Conservation (phyloP, 768 basidiomycete species). For the Epithele typhae region DNA sequence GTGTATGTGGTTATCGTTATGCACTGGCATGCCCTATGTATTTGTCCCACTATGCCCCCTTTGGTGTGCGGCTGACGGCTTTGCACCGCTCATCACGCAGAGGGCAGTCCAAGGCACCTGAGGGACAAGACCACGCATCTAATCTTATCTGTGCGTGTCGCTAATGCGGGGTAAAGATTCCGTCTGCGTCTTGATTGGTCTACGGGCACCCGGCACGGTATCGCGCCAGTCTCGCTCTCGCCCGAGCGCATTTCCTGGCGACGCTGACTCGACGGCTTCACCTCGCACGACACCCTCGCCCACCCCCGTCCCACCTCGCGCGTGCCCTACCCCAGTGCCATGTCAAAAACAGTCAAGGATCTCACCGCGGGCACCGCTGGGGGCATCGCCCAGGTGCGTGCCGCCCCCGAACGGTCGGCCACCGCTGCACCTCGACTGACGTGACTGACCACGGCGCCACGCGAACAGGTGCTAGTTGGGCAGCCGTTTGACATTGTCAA, state of each 20-base stretch:
- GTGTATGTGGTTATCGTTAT: constrained; percentile 15
- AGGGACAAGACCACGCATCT: too few relatives aligned
- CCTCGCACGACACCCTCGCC: constrained; percentile 1
- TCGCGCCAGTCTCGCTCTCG: constrained; percentile 4
- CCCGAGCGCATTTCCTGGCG: too few relatives aligned
- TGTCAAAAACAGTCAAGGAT: constrained; percentile 75
- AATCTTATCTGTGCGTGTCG: too few relatives aligned
- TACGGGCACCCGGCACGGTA: not conserved
- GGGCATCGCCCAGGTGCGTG: constrained; percentile 75
- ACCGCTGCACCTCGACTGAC: too few relatives aligned
- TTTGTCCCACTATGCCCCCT: constrained; percentile 1
- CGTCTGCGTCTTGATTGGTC: too few relatives aligned
- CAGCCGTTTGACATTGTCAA: constrained; percentile 98
- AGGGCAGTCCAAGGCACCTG: too few relatives aligned
- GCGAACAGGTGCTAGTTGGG: constrained; percentile 71
- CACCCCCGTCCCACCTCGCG: not conserved
- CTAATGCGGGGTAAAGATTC: too few relatives aligned
- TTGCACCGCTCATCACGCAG: too few relatives aligned
- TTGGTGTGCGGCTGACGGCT: too few relatives aligned
- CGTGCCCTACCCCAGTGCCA: constrained; percentile 12
- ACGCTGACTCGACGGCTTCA: constrained; percentile 15
- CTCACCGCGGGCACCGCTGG: constrained; percentile 88
- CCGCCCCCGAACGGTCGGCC: not conserved
- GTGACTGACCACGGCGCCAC: not conserved
- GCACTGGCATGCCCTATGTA: constrained; percentile 1